These are phyloP conservation scores for Glutinoglossum americanum DNA, from an alignment of 495 filamentous ascomycete species.

Conservation along the genomic window DNA sequence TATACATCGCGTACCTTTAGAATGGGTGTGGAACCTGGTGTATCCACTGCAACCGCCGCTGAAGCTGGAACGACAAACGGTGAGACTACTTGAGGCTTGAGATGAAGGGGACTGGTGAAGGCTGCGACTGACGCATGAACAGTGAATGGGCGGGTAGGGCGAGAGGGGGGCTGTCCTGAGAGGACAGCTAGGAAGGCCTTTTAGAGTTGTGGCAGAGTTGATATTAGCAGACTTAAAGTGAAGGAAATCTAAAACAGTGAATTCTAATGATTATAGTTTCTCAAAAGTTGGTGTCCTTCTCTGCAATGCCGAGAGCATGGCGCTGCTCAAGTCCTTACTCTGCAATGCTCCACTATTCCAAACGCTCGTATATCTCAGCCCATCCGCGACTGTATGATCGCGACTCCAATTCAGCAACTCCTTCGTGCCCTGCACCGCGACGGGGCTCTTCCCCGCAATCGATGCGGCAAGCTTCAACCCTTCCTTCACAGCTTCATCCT, in stretches of 20 bases:
- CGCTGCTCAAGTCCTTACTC: conserved; percentile 51
- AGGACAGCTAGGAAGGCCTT: too few species aligned
- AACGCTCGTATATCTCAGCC: conserved; percentile 58
- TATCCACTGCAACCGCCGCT: too few species aligned
- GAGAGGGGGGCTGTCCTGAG: too few species aligned
- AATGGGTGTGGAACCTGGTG: too few species aligned
- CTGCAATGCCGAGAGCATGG: conserved; percentile 52
- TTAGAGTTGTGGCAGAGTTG: too few species aligned
- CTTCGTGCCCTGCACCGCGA: conserved; percentile 87
- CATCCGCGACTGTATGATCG: conserved; percentile 58
- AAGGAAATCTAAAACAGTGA: neutral
- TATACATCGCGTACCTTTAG: too few species aligned
- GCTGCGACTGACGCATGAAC: too few species aligned
- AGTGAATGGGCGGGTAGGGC: too few species aligned
- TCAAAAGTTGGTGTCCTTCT: conserved; percentile 69
- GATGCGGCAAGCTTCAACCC: conserved; percentile 40
- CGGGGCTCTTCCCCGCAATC: conserved; percentile 67
- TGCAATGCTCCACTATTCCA: conserved; percentile 80
- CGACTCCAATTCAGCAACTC: conserved; percentile 72
- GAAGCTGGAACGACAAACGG: too few species aligned
- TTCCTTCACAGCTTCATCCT: conserved; percentile 14
- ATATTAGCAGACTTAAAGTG: neutral
- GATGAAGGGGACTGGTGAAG: too few species aligned
- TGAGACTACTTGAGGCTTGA: too few species aligned
- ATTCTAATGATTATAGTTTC: conserved; percentile 40